Evolutionary conservation across 371 early-diverging fungal species (phyloP).

Genomic region (Blakeslea trispora): DNA sequence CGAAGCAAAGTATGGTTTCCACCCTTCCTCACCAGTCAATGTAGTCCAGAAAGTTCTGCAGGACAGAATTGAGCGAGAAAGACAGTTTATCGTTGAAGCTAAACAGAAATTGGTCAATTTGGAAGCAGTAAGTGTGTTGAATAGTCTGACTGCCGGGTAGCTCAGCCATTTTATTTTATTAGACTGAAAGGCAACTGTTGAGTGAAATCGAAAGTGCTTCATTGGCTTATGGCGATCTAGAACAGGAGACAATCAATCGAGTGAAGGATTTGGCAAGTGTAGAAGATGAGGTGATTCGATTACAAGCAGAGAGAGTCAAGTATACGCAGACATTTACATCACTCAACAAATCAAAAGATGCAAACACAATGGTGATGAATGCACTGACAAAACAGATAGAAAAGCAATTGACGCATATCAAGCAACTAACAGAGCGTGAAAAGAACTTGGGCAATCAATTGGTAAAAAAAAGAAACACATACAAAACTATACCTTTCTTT

Average conservation of each 20-base stretch:
- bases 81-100: conserved; percentile 9
- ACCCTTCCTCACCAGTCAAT: conserved; percentile 13
- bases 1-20: conserved; percentile 22
- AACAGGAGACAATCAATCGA: conserved; percentile 76
- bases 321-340: conserved; percentile 47
- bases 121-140: conserved; percentile 22
- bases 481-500: too few relatives aligned
- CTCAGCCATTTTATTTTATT: too few relatives aligned
- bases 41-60: conserved; percentile 25
- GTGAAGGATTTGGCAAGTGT: conserved; percentile 71
- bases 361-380: conserved; percentile 33
- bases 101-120: conserved; percentile 13
- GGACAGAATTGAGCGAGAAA: conserved; percentile 33
- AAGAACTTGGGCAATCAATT: conserved; percentile 31
- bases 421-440: conserved; percentile 42
- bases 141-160: too few relatives aligned
- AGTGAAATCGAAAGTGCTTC: conserved; percentile 81
- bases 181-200: conserved; percentile 62
- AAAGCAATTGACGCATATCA: conserved; percentile 45
- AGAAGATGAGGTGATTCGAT: conserved; percentile 74
- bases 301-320: conserved; percentile 66
- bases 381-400: conserved; percentile 39
- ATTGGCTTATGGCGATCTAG: conserved; percentile 78
- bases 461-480: too few relatives aligned
- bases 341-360: conserved; percentile 41